Base-by-base conservation (phyloP, 164 flowering plant species). In the Aristolochia fimbriata region DNA sequence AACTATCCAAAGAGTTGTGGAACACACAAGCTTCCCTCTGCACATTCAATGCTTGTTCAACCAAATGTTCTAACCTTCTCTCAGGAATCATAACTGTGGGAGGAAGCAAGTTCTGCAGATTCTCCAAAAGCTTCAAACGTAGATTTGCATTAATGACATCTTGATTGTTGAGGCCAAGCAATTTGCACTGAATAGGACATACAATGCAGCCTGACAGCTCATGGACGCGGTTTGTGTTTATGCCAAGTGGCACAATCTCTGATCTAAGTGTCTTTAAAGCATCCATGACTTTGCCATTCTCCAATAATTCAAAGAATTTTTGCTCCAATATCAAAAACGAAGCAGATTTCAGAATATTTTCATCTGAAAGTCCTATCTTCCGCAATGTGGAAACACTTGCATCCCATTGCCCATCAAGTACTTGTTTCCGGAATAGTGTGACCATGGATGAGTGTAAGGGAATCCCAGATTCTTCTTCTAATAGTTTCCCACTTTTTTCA, bases 391-490 rank as follows among this genome's bases (percentile, higher is more conserved):
- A 74, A 16, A 89, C 69, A 71, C 97, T 78, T 58, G 70, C 86
- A 74, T 85, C 84, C 94, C 94, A 89, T 16, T 74, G 68, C 1
- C 91, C 91, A 70, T 78, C 77, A 60, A 76, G 81, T 30, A 87
- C 73, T 65, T 85, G 89, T 62, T 80, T 73, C 76, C 71, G 74
- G 62, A 89, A 82, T 60, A 65, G 64, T 48, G 59, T 73, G 15
- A 87, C 87, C 25, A 60, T 43, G n/a, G 81, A 56, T 1, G 97
- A 82, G 63, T 86, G 85, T 45, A 89, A 77, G 0, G 82, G 69
- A 74, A 87, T 89, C 55, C 97, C 97, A 11, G 97, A 89, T 63
- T 91, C 96, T 72, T 87, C 95, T 77, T 87, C 93, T 15, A 91
- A 64, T 75, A 61, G 75, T 50, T 87, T 85, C 27, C 93, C 87